Base-by-base conservation (phyloP, 139 green algal species). In the Chlorella sp. region DNA sequence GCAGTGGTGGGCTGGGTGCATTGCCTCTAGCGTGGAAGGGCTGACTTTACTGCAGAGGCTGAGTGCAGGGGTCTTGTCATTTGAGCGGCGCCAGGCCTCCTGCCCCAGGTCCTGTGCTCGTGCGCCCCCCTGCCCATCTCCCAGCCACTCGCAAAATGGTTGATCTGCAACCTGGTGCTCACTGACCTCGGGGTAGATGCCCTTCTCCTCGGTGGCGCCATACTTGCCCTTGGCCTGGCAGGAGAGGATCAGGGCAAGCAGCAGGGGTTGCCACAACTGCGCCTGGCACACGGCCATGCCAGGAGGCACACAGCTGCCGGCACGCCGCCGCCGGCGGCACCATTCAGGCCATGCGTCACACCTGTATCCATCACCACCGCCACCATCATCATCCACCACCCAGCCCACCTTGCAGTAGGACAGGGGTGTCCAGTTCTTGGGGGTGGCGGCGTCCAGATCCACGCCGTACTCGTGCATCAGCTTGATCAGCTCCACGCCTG, bases 121-220 rank as follows among this genome's bases (percentile, higher is more conserved):
- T n/a, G 65, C 65, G n/a, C 34, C 68, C 34, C 68, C 68, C 36
- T 32, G 7, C 34, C 68, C 14, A 5, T 6, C 38, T 28, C 32
- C 65, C 65, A 30, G 17, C 32, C 65, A 44, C 65, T 32, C 30
- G 60, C 60, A 67, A 32, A n/a, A n/a, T 24, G 22, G 30, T 16
- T 65, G 22, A 4, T 20, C 56, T 65, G 7, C 67, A 28, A 2
- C 13, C 8, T 17, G 6, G 65, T 13, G 14, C 13, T 11, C 56
- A 36, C 86, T 41, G 69, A 96, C 95, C 93, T 99, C 96, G 14
- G 96, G 95, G 85, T 98, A 98, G 68, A 99, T 98, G 46, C 96
- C 96, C 85, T 96, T 96, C 87, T 99, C 96, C 82, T 98, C 96
- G 32, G 94, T 96, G 58, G 96, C 91, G n/a, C 96, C 96, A 83